Conservation (phyloP, 176 grass and related monocot genomes). For the Melocanna baccifera region DNA sequence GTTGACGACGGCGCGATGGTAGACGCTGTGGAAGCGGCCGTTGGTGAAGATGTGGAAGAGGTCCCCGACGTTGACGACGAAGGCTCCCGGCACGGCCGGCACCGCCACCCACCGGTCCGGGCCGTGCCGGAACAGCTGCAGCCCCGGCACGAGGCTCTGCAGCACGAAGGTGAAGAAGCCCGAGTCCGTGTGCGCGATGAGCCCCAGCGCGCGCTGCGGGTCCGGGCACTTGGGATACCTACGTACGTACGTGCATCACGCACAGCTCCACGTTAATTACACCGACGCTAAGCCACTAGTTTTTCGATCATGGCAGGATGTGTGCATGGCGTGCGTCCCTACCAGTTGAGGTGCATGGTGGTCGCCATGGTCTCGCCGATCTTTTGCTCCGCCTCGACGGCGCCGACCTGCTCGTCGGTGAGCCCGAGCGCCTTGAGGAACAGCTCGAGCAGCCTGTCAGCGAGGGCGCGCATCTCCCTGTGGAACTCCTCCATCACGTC, state of each 20-base stretch:
- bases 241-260: slow-evolving; percentile 10
- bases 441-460: slow-evolving; percentile 49
- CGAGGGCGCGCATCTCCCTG: slow-evolving; percentile 60
- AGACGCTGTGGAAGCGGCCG: slow-evolving; percentile 75
- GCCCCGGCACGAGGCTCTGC: slow-evolving; percentile 80
- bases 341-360: slow-evolving; percentile 64
- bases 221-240: slow-evolving; percentile 91
- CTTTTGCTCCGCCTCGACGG: slow-evolving; percentile 32
- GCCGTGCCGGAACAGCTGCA: slow-evolving; percentile 63
- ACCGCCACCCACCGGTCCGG: slow-evolving; percentile 73
- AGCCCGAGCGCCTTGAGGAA: slow-evolving; percentile 73
- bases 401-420: slow-evolving; percentile 43
- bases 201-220: slow-evolving; percentile 73
- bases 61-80: slow-evolving; percentile 89
- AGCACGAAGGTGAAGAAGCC: slow-evolving; percentile 86
- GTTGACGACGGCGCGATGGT: slow-evolving; percentile 91
- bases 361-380: slow-evolving; percentile 45
- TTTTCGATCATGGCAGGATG: background rate
- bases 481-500: slow-evolving; percentile 91
- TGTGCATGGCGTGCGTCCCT: background rate
- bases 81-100: slow-evolving; percentile 49
- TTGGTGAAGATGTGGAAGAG: slow-evolving; percentile 91
- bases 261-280: background rate
- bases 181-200: slow-evolving; percentile 93
- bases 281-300: background rate